Evolutionary conservation across 345 rosid species (phyloP), one percentile per base, ranked within the genome.

Genomic region (Viola odorata): DNA sequence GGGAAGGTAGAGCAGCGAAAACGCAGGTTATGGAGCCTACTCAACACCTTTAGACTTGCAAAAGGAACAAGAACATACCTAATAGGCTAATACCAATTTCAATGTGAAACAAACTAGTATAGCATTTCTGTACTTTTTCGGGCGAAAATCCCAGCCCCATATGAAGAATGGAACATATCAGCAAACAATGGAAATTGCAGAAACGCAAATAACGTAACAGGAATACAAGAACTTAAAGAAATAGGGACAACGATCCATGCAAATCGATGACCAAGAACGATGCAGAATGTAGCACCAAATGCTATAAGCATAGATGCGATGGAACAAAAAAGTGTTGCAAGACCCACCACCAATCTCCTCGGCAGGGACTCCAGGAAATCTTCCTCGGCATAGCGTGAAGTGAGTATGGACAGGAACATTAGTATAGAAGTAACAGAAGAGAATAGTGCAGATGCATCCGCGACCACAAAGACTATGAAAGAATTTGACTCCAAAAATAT

Each of bases 371-470:
- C 36, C 6, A 68, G 50, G 17, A 68, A 68, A 60, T 68, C 71
- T 53, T 68, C 60, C 40, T 60, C 65, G 0, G 71, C 38, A 40
- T 60, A 68, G 0, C 66, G 65, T 0, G 71, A 68, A n/a, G 71
- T 60, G 0, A 68, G 71, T 6, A 68, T 68, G 3, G 65, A 64
- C 8, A 68, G 32, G 17, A 68, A 68, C 50, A 60, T 60, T 3
- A 68, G 54, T 36, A 60, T 12, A 4, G 71, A 60, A 7, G 65
- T 54, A 4, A 57, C 38, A 1, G 71, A 60, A 37, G 71, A 45
- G 42, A 60, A 60, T 0, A 68, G 49, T 1, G 60, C 71, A 8
- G 61, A 47, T 3, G 61, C 55, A 41, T 68, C 41, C 0, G 71
- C 42, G 4, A 47, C 4, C 0, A 55, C 53, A 6, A 60, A 68